Percentiles rank a stretch among this genome's conserved stretches.
Evolutionary conservation across 305 asterid genomes (phyloP).

Genomic region (Fraxinus albicans): DNA sequence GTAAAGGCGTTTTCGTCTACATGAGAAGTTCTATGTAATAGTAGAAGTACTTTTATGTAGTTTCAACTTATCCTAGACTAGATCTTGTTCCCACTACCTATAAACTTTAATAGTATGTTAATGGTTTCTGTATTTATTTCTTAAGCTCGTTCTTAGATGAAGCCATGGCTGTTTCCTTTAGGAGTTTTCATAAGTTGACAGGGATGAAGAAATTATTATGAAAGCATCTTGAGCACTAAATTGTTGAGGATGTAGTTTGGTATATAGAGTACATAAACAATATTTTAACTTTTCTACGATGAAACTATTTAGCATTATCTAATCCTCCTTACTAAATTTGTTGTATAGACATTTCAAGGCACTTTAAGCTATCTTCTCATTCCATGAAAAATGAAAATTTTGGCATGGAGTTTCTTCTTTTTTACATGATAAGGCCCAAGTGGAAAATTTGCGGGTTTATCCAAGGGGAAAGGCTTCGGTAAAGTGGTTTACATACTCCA

Average conservation of each 20-base stretch:
- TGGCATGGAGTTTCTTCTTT: neutral
- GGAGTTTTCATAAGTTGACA: neutral
- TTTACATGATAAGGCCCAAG: neutral
- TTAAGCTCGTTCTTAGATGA: neutral
- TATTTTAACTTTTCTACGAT: neutral
- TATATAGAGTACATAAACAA: neutral
- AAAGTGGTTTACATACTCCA: neutral
- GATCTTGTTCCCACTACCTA: neutral
- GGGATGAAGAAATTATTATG: slow-evolving; percentile 17
- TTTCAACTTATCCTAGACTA: neutral
- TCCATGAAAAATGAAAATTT: neutral
- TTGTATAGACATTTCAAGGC: neutral
- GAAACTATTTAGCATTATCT: neutral
- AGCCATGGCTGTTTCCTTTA: neutral
- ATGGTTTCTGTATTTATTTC: neutral
- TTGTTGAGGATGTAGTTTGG: neutral
- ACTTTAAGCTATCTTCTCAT: neutral
- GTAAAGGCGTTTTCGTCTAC: neutral
- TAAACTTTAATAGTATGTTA: neutral
- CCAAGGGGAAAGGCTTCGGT: neutral
- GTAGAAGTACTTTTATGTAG: neutral
- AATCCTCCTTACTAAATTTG: neutral
- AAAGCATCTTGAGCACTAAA: neutral
- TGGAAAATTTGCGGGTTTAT: neutral
- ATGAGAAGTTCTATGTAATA: slow-evolving; percentile 19